Evolutionary conservation across 1,284 basidiomycete genomes (phyloP).

Genomic region (Papiliotrema nemorosa): DNA sequence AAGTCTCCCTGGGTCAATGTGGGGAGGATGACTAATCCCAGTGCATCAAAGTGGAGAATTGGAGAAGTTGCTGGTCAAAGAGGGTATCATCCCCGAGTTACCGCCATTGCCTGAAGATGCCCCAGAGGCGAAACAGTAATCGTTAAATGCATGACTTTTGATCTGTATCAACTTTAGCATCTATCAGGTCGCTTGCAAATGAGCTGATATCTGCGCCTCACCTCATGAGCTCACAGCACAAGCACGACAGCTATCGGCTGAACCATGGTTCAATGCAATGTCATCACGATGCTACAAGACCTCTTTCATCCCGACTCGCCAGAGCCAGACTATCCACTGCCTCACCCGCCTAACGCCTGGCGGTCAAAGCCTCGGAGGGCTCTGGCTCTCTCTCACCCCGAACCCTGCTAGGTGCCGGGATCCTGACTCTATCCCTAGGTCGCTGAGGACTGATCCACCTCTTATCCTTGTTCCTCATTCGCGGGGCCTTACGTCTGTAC

Average conservation of each 20-base stretch:
- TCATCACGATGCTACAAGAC: background rate
- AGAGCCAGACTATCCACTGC: too few species aligned
- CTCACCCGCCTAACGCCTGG: too few species aligned
- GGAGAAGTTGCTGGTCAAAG: constrained; percentile 72
- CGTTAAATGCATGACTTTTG: background rate
- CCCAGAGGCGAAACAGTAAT: constrained; percentile 1
- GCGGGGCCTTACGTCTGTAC: constrained; percentile 63
- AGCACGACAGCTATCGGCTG: too few species aligned
- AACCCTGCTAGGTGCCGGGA: background rate
- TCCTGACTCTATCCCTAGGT: constrained; percentile 19
- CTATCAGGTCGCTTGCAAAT: too few species aligned
- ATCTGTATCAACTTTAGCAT: too few species aligned
- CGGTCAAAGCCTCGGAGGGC: too few species aligned
- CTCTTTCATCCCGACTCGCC: background rate
- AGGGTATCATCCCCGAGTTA: constrained; percentile 60
- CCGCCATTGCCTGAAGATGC: constrained; percentile 32
- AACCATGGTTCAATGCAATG: background rate
- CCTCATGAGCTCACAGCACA: too few species aligned
- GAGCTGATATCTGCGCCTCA: too few species aligned
- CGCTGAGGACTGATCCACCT: constrained; percentile 64
- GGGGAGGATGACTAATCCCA: constrained; percentile 34
- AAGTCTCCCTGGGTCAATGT: constrained; percentile 49
- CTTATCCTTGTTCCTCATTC: constrained; percentile 66
- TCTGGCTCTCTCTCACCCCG: background rate
- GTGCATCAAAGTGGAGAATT: constrained; percentile 97